Base-by-base conservation (phyloP, 1,284 basidiomycete genomes). In the Peniophora sp. region DNA sequence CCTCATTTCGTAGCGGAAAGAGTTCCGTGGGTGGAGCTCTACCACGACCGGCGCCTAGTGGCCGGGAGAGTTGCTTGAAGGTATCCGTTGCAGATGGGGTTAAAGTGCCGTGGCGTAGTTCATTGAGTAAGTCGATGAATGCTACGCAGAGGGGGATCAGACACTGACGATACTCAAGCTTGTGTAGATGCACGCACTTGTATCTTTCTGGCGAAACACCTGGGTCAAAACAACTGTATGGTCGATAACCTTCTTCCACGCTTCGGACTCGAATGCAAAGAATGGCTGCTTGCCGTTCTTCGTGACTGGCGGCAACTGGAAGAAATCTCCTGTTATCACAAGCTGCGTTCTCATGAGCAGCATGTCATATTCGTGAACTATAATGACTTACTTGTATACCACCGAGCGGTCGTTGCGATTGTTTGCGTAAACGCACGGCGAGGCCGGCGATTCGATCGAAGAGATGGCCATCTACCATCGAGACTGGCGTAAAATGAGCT, bases 381-480 rank as follows among this genome's bases (percentile, higher is more conserved):
- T n/a, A 23, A 10, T 11, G 41, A 51, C 68, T 22, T 37, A 89
- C 89, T 75, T 96, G 93, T 32, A 99, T 95, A 1, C 95, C 96
- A n/a, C 97, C 96, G 57, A 97, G 99, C 0, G 95, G 90, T 46
- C 68, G 64, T 0, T 66, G 53, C 5, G 72, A 81, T 61, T 84
- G 85, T 58, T 91, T 78, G 20, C 68, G 61, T 3, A 70, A 57
- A n/a, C 60, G 57, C 32, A 55, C 54, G 1, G 68, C 67, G 8
- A 69, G 55, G 17, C 59, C 56, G 6, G 67, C 67, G 9, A 98
- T 74, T 60, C 95, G 95, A 62, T 97, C 94, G 56, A 98, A 92
- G 1, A 98, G 74, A 23, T 85, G 81, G 0, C 91, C 95, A 51
- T 98, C 97, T 1, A 99, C 82, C 96, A 99, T 99, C 0, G 96